Conservation (phyloP, 2,329 filamentous ascomycete species). For the Aureobasidium zeae region DNA sequence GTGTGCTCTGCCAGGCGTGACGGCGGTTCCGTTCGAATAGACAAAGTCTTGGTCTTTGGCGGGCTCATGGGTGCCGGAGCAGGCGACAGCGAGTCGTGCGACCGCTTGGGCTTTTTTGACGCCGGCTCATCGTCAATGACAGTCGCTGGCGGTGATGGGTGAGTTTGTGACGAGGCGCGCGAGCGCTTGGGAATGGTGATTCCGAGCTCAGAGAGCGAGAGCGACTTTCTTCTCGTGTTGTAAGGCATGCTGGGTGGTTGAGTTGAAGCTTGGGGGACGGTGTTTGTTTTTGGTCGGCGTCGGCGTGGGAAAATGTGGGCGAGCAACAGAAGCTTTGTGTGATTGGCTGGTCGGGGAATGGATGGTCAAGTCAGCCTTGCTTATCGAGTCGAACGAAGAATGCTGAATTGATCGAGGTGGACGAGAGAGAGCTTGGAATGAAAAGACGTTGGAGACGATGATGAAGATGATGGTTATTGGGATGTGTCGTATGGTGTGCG, state of each 20-base stretch:
- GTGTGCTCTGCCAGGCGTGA: slow-evolving; percentile 54
- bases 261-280: background rate
- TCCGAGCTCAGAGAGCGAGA: slow-evolving; percentile 85
- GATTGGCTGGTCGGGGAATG: slow-evolving; percentile 14
- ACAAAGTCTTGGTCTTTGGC: slow-evolving; percentile 34
- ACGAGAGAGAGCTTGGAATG: background rate
- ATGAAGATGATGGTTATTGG: background rate
- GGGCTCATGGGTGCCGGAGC: slow-evolving; percentile 33
- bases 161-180: slow-evolving; percentile 27
- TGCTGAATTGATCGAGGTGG: slow-evolving; percentile 5
- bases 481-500: slow-evolving; percentile 11
- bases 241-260: slow-evolving; percentile 61
- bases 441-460: slow-evolving; percentile 1
- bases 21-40: slow-evolving; percentile 42
- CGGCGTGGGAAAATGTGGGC: slow-evolving; percentile 12
- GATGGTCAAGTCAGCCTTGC: slow-evolving; percentile 15
- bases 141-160: slow-evolving; percentile 52
- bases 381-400: slow-evolving; percentile 3
- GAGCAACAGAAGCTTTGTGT: slow-evolving; percentile 12
- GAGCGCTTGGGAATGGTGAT: slow-evolving; percentile 65
- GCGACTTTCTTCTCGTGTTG: slow-evolving; percentile 92
- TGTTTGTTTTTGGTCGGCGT: slow-evolving; percentile 6
- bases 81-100: slow-evolving; percentile 47
- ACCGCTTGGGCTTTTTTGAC: slow-evolving; percentile 61
- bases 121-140: slow-evolving; percentile 50